Conservation (phyloP, 1,139 yeast genomes). For the Zygoascus meyerae region DNA sequence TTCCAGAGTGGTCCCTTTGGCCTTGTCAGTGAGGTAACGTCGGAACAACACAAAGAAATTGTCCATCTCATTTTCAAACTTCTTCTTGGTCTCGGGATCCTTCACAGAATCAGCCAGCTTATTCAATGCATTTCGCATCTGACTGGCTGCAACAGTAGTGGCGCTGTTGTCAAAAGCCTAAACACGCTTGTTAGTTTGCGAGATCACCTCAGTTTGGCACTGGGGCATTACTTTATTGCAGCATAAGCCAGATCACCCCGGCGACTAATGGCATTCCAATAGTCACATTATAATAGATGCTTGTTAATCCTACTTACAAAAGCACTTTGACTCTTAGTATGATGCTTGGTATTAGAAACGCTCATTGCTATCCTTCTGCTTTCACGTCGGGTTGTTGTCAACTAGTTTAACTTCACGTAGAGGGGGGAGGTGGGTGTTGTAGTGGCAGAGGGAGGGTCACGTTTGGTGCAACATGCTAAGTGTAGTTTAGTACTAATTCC, state of each 20-base stretch:
- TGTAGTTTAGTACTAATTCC: too few relatives aligned
- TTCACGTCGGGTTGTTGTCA: too few relatives aligned
- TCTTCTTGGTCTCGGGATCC: conserved; percentile 48
- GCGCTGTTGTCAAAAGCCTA: conserved; percentile 94
- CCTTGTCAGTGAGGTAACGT: conserved; percentile 85
- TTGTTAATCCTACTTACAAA: conserved; percentile 27
- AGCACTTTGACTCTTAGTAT: conserved; percentile 31
- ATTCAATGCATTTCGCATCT: conserved; percentile 95
- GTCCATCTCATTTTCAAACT: conserved; percentile 91
- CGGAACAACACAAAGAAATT: conserved; percentile 89
- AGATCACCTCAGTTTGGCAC: background rate
- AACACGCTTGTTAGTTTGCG: background rate
- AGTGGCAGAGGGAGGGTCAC: background rate
- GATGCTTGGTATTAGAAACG: conserved; percentile 17
- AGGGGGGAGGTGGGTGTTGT: too few relatives aligned
- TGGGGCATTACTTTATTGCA: background rate
- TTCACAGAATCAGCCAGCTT: conserved; percentile 73
- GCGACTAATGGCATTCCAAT: too few relatives aligned
- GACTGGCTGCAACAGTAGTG: conserved; percentile 93
- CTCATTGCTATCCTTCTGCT: too few relatives aligned
- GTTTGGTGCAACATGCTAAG: background rate
- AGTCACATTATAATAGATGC: background rate
- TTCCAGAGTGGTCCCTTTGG: conserved; percentile 74
- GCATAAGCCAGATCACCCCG: background rate
- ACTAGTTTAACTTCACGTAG: too few relatives aligned